Base-by-base conservation (phyloP, 2,329 filamentous ascomycete genomes). In the Volutella citrinella region DNA sequence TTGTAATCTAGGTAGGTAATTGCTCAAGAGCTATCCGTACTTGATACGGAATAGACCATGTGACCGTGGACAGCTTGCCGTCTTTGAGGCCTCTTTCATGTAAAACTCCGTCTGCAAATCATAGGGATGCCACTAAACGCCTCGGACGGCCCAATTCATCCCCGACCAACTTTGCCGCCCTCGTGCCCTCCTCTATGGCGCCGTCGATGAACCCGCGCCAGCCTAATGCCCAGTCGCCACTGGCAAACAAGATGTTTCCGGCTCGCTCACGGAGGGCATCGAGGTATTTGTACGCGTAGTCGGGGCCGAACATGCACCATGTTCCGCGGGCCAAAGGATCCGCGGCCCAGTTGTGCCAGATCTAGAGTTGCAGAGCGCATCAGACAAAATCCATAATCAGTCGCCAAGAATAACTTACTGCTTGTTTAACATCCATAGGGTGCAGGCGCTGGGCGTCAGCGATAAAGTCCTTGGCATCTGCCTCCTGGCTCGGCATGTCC, bases 141-240 rank as follows among this genome's bases (percentile, higher is more conserved):
- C n/a, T n/a, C n/a, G n/a, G n/a, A n/a, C n/a, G n/a, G n/a, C n/a
- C 22, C 22, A 13, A 28, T n/a, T 24, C 29, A 19, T 13, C 24
- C 25, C 32, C 27, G 10, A 40, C 37, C 10, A 19, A 25, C 7
- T 32, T 28, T 2, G 48, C 49, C 55, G 63, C 61, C 1, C 49
- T 41, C 0, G 49, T 48, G 0, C 68, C 68, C 20, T 68, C 65
- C 31, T 71, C 65, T 25, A 72, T 70, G 0, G 69, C 69, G 1
- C 69, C 69, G 40, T 74, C 70, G 10, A 72, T 70, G 23, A 72
- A 72, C 15, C 68, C 65, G 1, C 69, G 54, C 69, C 70, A 72
- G 0, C 68, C 68, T 7, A 66, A 43, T 3, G 68, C 69, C 68
- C 69, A 72, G 28, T 73, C 69, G 0, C 67, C 65, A 32, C 60